Evolutionary conservation across 2,329 filamentous ascomycete genomes (phyloP), one percentile per base, ranked within the genome.

Genomic region (Claviceps humidiphila): DNA sequence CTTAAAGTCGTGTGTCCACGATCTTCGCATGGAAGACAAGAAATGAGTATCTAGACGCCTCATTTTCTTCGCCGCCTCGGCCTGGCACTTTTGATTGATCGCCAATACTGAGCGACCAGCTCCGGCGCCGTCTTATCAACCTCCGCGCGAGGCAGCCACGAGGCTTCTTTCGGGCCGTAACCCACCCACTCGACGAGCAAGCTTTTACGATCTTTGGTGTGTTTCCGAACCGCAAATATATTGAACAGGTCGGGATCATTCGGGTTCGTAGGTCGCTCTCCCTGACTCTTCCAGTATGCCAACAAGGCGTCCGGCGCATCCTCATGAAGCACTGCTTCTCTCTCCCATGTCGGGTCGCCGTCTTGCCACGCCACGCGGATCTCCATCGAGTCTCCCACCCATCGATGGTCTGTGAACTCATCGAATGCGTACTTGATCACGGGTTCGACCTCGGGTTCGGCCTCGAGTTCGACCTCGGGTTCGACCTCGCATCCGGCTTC

Each of bases 101-200:
- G 47, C 58, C 56, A 66, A 47, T 69, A 69, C 7, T 60, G 58
- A 0, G 59, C 58, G 16, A 66, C 56, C 2, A 63, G 47, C 6
- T 56, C 54, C 2, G 59, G 58, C 5, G 64, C 65, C 2, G 61
- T 59, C 51, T 61, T 55, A 41, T 64, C 55, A 0, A 69, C 57
- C 3, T 47, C 53, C 1, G 47, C 46, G 5, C 58, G 55, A 1
- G 60, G 53, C 53, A 66, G 58, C 67, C 67, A 70, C 2, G 63
- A 61, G 4, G 54, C 58, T 0, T 67, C 63, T 9, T 55, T 49
- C 8, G 57, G 51, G 3, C 58, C 58, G 42, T 62, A 69, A 11
- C 67, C 67, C 4, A 68, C 53, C 67, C 67, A 70, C 54, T 69
- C 67, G 1, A 70, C 65, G 8, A 61, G 54, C 34, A 68, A 54